Evolutionary conservation across 2,329 filamentous ascomycete genomes (phyloP), one percentile per base, ranked within the genome.

Genomic region (Aureobasidium sp.): DNA sequence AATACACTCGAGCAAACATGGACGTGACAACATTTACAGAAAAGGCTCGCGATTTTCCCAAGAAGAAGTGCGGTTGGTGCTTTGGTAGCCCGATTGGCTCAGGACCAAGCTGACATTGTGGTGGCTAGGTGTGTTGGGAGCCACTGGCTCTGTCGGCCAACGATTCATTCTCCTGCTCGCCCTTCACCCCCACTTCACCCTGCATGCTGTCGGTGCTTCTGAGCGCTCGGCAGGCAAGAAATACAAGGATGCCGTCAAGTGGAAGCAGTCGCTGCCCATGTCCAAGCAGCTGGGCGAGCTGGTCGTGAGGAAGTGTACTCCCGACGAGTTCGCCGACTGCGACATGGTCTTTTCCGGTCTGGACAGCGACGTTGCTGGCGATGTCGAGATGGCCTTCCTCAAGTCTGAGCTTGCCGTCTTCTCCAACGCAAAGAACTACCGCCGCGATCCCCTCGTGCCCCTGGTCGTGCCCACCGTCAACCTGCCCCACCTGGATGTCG

Each of bases 351-450:
- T 97, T 76, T 93, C 88, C 65, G 94, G 94, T 3, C 81, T 97
- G 65, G 93, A 97, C 78, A 88, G 90, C 66, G 91, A 96, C 77
- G 88, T 97, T 62, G 94, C 94, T 42, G 91, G 91, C 58, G 89
- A 96, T 29, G 88, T 96, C 72, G 91, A 91, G 95, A 90, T 90
- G 84, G 89, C 89, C 68, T 97, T 97, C 76, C 83, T 96, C 71
- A 88, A 88, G 72, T 87, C 91, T 64, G 87, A 96, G 71, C 85
- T 97, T 57, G 86, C 90, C 70, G 89, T 97, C 74, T 97, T 99
- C 81, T 96, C 91, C 70, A 99, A 97, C 76, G 92, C 94, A 57
- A 97, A 97, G 78, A 97, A 97, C 84, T 91, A 96, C 82, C 89
- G 94, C 70, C 88, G 88, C 73, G 87, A 96, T 74, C 91, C 91